Conservation (phyloP, 352 stramenopile genomes). For the Albugo candida region DNA sequence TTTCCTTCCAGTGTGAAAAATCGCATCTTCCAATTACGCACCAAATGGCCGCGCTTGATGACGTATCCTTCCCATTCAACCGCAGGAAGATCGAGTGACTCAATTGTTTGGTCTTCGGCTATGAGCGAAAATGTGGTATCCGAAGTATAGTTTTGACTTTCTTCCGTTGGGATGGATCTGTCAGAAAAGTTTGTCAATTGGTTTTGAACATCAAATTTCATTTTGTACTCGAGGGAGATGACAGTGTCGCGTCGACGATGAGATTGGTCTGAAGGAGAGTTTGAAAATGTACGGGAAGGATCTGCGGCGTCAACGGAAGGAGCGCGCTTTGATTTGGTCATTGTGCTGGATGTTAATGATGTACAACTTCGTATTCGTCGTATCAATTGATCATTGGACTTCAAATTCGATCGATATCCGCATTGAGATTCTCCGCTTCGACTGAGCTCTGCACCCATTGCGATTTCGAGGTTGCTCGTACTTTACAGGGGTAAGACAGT, state of each 20-base stretch:
- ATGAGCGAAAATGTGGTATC: not conserved
- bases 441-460: slow-evolving; percentile 55
- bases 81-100: slow-evolving; percentile 70
- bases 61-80: slow-evolving; percentile 81
- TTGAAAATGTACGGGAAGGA: not conserved
- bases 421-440: slow-evolving; percentile 12
- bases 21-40: slow-evolving; percentile 76
- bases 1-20: slow-evolving; percentile 80
- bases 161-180: not conserved
- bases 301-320: not conserved
- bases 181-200: not conserved
- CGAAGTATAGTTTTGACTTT: not conserved
- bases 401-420: slow-evolving; percentile 2
- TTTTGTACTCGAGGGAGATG: too few relatives aligned
- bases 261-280: not conserved
- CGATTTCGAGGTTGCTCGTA: not conserved
- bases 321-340: not conserved
- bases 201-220: not conserved
- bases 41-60: slow-evolving; percentile 73
- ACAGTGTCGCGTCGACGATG: not conserved
- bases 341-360: not conserved
- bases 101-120: slow-evolving; percentile 10
- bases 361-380: not conserved
- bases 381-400: not conserved
- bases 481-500: too few relatives aligned